These are phyloP conservation scores for Dryadomyces quercus-mongolicae DNA, from an alignment of 2,329 filamentous ascomycete genomes.

Conservation along the genomic window DNA sequence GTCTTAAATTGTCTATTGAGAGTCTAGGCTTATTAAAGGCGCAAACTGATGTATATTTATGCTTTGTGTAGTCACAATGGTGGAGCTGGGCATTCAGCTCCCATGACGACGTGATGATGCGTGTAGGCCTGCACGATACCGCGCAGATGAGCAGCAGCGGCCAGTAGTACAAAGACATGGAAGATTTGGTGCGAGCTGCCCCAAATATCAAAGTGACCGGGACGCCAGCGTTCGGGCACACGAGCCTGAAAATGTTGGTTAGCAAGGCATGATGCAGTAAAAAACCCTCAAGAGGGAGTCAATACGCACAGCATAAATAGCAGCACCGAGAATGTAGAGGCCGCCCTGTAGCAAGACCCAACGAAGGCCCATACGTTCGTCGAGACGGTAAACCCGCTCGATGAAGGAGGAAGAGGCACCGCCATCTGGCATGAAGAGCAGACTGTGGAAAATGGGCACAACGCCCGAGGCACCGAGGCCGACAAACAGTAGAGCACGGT, in stretches of 20 bases:
- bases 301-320: constrained; percentile 64
- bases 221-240: constrained; percentile 69
- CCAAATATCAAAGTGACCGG: constrained; percentile 77
- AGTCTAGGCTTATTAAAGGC: background rate
- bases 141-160: constrained; percentile 68
- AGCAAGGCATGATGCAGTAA: background rate
- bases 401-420: constrained; percentile 9
- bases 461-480: constrained; percentile 74
- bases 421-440: constrained; percentile 20
- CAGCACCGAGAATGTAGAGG: constrained; percentile 77
- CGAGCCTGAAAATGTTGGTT: constrained; percentile 39
- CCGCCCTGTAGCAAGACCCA: constrained; percentile 72
- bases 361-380: constrained; percentile 63
- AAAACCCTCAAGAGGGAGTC: background rate
- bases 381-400: constrained; percentile 54
- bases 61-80: background rate
- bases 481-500: constrained; percentile 82
- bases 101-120: constrained; percentile 56
- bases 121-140: constrained; percentile 80
- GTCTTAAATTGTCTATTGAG: background rate
- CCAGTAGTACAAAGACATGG: constrained; percentile 76
- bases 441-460: constrained; percentile 69
- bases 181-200: constrained; percentile 95
- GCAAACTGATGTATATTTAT: background rate
- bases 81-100: constrained; percentile 31